Evolutionary conservation across 352 stramenopile species (phyloP).

Genomic region (Phytophthora pini): DNA sequence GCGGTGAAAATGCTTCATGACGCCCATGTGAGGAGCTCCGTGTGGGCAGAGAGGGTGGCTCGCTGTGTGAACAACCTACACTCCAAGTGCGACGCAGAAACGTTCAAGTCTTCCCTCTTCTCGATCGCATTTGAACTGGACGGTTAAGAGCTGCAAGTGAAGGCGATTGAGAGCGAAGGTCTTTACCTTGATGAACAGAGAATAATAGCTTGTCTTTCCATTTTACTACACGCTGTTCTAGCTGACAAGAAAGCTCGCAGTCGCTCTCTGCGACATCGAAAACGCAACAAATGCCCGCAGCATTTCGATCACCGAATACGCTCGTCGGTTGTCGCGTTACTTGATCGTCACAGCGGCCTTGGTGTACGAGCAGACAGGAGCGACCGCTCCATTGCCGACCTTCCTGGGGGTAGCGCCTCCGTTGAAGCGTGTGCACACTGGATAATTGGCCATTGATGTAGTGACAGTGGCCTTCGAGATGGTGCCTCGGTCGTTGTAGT

Average conservation of each 20-base stretch:
- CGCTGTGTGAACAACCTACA: constrained; percentile 47
- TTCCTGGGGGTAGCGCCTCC: constrained; percentile 36
- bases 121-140: constrained; percentile 51
- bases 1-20: constrained; percentile 66
- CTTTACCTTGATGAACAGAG: constrained; percentile 35
- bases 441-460: constrained; percentile 29
- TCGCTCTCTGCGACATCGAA: constrained; percentile 34
- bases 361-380: constrained; percentile 41
- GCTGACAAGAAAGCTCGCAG: constrained; percentile 34
- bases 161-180: constrained; percentile 5
- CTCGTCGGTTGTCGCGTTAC: constrained; percentile 8
- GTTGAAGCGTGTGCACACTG: constrained; percentile 40
- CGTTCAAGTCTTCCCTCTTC: constrained; percentile 67
- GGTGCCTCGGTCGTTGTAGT: constrained; percentile 71
- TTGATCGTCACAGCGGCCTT: constrained; percentile 33
- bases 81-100: constrained; percentile 36
- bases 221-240: constrained; percentile 44
- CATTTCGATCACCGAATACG: constrained; percentile 20
- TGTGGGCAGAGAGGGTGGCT: constrained; percentile 32
- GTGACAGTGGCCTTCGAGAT: constrained; percentile 55
- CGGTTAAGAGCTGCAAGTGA: constrained; percentile 16
- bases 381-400: constrained; percentile 33
- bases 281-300: constrained; percentile 27
- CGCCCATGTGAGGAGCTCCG: constrained; percentile 25
- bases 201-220: constrained; percentile 37